Conservation (phyloP, 805 yeast species). For the Yamadazyma laniorum region DNA sequence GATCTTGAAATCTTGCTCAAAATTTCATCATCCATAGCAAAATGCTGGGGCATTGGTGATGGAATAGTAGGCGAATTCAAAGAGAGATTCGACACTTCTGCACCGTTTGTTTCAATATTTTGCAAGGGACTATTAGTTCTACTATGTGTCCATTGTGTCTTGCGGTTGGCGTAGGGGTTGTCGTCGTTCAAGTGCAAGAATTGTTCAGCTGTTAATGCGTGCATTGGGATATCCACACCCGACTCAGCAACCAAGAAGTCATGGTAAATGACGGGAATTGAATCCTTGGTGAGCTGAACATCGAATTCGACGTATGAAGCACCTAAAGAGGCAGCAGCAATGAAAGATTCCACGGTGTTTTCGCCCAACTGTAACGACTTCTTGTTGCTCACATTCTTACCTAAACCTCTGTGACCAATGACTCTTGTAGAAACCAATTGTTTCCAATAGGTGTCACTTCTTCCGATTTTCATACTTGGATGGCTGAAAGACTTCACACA, state of each 20-base stretch:
- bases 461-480: slow-evolving; percentile 58
- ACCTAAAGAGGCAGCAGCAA: slow-evolving; percentile 94
- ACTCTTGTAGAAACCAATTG: slow-evolving; percentile 84
- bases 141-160: slow-evolving; percentile 14
- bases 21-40: slow-evolving; percentile 36
- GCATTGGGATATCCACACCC: slow-evolving; percentile 97
- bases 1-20: slow-evolving; percentile 32
- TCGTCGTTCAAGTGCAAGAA: slow-evolving; percentile 57
- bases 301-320: slow-evolving; percentile 97
- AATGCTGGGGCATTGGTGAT: slow-evolving; percentile 11
- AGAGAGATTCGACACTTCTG: slow-evolving; percentile 4
- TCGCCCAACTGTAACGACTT: slow-evolving; percentile 90
- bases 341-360: slow-evolving; percentile 90
- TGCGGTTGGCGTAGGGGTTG: slow-evolving; percentile 7
- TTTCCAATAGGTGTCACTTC: slow-evolving; percentile 87
- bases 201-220: slow-evolving; percentile 84
- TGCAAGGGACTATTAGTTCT: slow-evolving; percentile 7
- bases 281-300: slow-evolving; percentile 90
- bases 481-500: slow-evolving; percentile 72
- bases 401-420: slow-evolving; percentile 94
- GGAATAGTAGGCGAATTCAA: slow-evolving; percentile 4
- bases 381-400: slow-evolving; percentile 72
- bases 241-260: slow-evolving; percentile 93
- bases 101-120: slow-evolving; percentile 1
- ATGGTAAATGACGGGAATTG: slow-evolving; percentile 89